Percentiles rank a stretch among this genome's conserved stretches.
Evolutionary conservation across 257 asterid genomes (phyloP).

Genomic region (Voacanga thouarsii): DNA sequence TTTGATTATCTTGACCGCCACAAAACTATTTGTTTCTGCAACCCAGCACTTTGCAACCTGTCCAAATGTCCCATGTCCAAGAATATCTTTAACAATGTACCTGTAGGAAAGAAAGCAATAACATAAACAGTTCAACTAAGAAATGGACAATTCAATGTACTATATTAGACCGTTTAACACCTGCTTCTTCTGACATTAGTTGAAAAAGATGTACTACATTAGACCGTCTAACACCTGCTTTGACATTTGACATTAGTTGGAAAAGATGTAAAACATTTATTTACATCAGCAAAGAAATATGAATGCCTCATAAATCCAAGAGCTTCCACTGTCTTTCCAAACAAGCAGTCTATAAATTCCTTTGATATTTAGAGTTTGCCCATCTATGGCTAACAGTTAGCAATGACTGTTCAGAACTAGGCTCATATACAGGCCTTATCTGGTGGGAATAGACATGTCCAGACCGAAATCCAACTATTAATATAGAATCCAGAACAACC

Average conservation of each 20-base stretch:
- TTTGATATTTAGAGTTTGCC: background rate
- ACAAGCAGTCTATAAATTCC: background rate
- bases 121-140: background rate
- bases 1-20: slow-evolving; percentile 94
- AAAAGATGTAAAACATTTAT: background rate
- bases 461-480: background rate
- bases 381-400: background rate
- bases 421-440: background rate
- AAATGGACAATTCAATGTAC: background rate
- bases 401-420: background rate
- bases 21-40: slow-evolving; percentile 64
- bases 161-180: background rate
- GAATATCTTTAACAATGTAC: slow-evolving; percentile 87
- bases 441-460: background rate
- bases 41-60: slow-evolving; percentile 99
- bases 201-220: background rate
- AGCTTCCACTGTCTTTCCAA: background rate
- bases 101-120: slow-evolving; percentile 36
- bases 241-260: background rate
- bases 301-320: background rate
- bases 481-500: background rate
- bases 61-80: slow-evolving; percentile 99
- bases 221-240: background rate
- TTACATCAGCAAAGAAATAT: background rate
- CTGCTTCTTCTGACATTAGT: background rate